phyloP scores from a whole-genome alignment of 1,139 yeast species.

The Yamadazyma buinensis region DNA sequence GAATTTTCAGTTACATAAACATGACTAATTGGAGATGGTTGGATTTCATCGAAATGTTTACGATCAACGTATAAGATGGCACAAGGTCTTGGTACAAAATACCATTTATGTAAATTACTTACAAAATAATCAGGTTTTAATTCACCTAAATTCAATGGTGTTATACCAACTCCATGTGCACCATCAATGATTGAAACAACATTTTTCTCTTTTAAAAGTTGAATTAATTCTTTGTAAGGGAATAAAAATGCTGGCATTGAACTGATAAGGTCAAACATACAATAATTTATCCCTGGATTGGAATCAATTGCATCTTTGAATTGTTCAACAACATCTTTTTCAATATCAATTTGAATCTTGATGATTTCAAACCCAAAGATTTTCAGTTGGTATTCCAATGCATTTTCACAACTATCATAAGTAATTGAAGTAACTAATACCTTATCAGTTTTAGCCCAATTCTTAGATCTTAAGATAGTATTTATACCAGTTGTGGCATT shows the following conservation, averaged over 20 bases:
- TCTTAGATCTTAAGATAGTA: constrained; percentile 52
- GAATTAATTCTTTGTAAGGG: constrained; percentile 51
- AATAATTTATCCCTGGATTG: constrained; percentile 27
- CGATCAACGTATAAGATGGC: constrained; percentile 59
- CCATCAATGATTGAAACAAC: constrained; percentile 65
- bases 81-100: constrained; percentile 53
- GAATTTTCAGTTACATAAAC: constrained; percentile 24
- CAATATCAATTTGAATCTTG: constrained; percentile 46
- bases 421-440: constrained; percentile 50
- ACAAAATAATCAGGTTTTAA: constrained; percentile 60
- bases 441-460: constrained; percentile 53
- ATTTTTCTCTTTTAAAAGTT: constrained; percentile 43
- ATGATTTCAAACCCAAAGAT: constrained; percentile 41
- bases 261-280: constrained; percentile 57
- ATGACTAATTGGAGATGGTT: constrained; percentile 56
- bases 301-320: constrained; percentile 17
- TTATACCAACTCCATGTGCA: constrained; percentile 65
- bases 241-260: constrained; percentile 63
- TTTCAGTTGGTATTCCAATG: constrained; percentile 44
- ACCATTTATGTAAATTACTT: constrained; percentile 71
- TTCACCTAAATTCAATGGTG: constrained; percentile 37
- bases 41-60: constrained; percentile 46
- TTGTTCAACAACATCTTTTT: constrained; percentile 37
- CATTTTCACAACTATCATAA: constrained; percentile 56
- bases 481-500: constrained; percentile 67